Conservation (phyloP, 2,329 filamentous ascomycete species). For the Ceratocystis alfenasii region DNA sequence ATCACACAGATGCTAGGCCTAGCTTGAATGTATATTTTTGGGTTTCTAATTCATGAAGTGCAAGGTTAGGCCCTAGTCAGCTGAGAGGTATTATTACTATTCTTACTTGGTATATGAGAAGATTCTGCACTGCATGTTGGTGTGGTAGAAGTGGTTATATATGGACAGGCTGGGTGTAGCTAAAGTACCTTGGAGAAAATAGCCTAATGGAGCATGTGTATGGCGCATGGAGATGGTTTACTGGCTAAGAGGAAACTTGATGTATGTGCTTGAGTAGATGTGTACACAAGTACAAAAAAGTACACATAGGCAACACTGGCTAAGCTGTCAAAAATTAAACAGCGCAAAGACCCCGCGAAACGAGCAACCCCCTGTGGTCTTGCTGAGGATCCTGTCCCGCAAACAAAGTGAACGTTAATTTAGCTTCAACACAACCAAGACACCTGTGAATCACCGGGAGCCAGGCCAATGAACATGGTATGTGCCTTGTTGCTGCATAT, state of each 20-base stretch:
- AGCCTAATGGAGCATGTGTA: too few species aligned
- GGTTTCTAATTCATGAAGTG: too few species aligned
- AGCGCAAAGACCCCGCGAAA: constrained; percentile 1
- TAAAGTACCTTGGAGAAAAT: too few species aligned
- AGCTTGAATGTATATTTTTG: not conserved
- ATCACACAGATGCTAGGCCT: not conserved
- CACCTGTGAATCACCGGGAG: constrained; percentile 7
- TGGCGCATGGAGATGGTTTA: not conserved
- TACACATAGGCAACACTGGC: not conserved
- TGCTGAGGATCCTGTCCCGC: constrained; percentile 2
- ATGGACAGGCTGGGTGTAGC: too few species aligned
- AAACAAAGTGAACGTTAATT: not conserved
- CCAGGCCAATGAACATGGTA: constrained; percentile 1
- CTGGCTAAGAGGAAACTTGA: not conserved
- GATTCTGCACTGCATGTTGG: too few species aligned
- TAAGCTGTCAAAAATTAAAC: constrained; percentile 1
- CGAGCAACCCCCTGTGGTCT: constrained; percentile 1
- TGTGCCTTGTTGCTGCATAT: not conserved
- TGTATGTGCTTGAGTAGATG: not conserved
- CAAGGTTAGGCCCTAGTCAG: too few species aligned
- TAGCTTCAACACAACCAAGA: constrained; percentile 9
- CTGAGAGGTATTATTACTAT: too few species aligned
- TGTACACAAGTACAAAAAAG: not conserved
- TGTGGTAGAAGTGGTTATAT: too few species aligned
- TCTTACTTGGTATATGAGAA: too few species aligned